Conservation (phyloP, 148 eudicot species). For the Dysphania ambrosioides region DNA sequence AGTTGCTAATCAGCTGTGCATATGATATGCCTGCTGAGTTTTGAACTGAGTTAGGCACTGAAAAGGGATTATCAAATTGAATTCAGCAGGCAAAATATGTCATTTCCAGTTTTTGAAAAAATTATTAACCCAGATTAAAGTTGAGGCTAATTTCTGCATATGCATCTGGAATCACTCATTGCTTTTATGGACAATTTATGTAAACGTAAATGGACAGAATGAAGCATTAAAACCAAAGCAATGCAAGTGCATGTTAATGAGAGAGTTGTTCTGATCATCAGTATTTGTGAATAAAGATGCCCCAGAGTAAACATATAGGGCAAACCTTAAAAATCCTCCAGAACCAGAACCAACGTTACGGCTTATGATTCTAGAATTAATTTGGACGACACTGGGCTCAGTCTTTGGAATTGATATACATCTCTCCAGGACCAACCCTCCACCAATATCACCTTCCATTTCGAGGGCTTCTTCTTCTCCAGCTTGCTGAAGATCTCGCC, state of each 20-base stretch:
- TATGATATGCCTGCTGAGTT: not conserved
- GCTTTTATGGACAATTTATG: not conserved
- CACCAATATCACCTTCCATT: slow-evolving; percentile 91
- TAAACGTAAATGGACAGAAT: not conserved
- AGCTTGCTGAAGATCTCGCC: slow-evolving; percentile 86
- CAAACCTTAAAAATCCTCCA: slow-evolving; percentile 93
- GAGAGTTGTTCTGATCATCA: not conserved
- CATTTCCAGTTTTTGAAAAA: not conserved
- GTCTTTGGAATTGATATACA: slow-evolving; percentile 54
- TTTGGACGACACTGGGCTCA: slow-evolving; percentile 42
- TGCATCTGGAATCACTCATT: not conserved
- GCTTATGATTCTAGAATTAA: slow-evolving; percentile 72
- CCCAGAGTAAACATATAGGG: not conserved
- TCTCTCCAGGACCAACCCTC: slow-evolving; percentile 67
- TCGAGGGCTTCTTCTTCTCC: slow-evolving; percentile 72
- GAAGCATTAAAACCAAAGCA: not conserved
- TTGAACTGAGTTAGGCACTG: not conserved
- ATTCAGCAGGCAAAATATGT: not conserved
- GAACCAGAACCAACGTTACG: slow-evolving; percentile 96
- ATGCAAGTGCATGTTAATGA: not conserved
- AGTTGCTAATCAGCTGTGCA: not conserved
- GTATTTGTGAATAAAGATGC: not conserved
- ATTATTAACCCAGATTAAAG: not conserved
- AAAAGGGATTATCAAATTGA: not conserved
- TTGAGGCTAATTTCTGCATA: not conserved